A percentile compares a stretch with the other conserved stretches of the same genome.
phyloP scores from a whole-genome alignment of 1,284 basidiomycete species.

The Earliella scabrosa region DNA sequence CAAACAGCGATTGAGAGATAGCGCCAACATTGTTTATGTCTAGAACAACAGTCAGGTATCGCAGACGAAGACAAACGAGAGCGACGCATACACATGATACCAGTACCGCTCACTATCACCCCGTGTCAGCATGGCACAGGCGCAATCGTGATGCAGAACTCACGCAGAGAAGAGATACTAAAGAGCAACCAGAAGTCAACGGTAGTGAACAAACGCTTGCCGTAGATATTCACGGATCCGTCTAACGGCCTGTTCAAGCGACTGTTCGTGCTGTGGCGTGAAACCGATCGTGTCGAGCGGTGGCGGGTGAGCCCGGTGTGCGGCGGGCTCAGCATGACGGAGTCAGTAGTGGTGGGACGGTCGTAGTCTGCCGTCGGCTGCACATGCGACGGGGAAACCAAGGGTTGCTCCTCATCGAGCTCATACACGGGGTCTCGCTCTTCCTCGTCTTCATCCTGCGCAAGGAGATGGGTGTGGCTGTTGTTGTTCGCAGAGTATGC shows the following conservation, averaged over 20 bases:
- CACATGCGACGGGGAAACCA: slow-evolving; percentile 14
- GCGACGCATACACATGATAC: slow-evolving; percentile 74
- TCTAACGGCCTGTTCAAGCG: slow-evolving; percentile 14
- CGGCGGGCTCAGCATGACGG: slow-evolving; percentile 34
- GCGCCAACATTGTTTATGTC: slow-evolving; percentile 97
- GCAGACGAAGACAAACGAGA: not conserved
- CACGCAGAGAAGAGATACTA: slow-evolving; percentile 69
- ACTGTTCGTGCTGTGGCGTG: slow-evolving; percentile 14
- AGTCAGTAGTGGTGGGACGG: slow-evolving; percentile 25
- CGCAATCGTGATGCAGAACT: slow-evolving; percentile 32
- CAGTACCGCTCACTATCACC: slow-evolving; percentile 79
- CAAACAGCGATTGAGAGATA: slow-evolving; percentile 85
- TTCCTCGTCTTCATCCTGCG: slow-evolving; percentile 27
- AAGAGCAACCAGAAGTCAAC: slow-evolving; percentile 81
- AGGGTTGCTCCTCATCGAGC: slow-evolving; percentile 16
- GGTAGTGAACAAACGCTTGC: slow-evolving; percentile 48
- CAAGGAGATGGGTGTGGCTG: slow-evolving; percentile 33
- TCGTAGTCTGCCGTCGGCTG: slow-evolving; percentile 29
- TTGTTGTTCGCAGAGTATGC: slow-evolving; percentile 34
- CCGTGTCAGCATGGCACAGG: not conserved
- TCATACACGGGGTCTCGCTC: slow-evolving; percentile 12
- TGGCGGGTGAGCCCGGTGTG: slow-evolving; percentile 21
- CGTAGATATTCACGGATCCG: slow-evolving; percentile 48
- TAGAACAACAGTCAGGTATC: slow-evolving; percentile 33
- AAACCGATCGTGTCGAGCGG: slow-evolving; percentile 26